Evolutionary conservation across 495 filamentous ascomycete genomes (phyloP), one percentile per base, ranked within the genome.

Genomic region (Talaromyces borbonicus): DNA sequence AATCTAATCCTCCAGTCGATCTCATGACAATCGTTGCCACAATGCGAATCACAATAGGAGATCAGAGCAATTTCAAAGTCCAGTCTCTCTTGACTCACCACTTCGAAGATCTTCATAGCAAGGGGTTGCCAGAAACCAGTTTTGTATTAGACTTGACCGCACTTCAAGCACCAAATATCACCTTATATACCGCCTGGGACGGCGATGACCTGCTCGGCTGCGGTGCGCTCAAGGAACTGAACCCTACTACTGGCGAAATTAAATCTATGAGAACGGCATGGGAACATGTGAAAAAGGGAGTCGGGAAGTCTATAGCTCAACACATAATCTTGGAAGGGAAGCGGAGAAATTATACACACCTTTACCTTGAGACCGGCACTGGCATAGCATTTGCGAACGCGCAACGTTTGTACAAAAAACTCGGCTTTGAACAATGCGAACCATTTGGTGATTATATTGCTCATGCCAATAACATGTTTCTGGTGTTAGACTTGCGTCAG

Each of bases 191-290:
- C 7, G 39, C 19, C 22, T 42, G 39, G 39, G 25, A 42, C 14
- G 39, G 39, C 15, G 25, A 27, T 15, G 39, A 42, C n/a, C 16
- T 42, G 12, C 39, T 42, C 25, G 39, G 39, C 20, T 42, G 39
- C 25, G 39, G 39, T 11, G 39, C 39, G 8, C 18, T 42, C 4
- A 42, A 42, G 15, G 39, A 42, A 18, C 12, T 42, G 22, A 24
- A 42, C 15, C 4, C 22, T 20, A 42, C 39, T 1, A 20, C 24
- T 15, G 39, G 39, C 3, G 39, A 42, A 15, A 27, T 42, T 24
- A 42, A 42, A 22, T 42, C 39, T 6, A 42, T 42, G 39, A 25
- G 39, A 19, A 42, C 39, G 15, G 39, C 39, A 8, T 24, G 22
- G 4, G 39, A 27, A 24, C 39, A 42, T 18, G 9, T 26, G 12